A percentile compares a stretch with the other conserved stretches of the same genome.
phyloP scores from a whole-genome alignment of 202 grass and related monocot genomes.

The Dendrocalamus latiflorus region DNA sequence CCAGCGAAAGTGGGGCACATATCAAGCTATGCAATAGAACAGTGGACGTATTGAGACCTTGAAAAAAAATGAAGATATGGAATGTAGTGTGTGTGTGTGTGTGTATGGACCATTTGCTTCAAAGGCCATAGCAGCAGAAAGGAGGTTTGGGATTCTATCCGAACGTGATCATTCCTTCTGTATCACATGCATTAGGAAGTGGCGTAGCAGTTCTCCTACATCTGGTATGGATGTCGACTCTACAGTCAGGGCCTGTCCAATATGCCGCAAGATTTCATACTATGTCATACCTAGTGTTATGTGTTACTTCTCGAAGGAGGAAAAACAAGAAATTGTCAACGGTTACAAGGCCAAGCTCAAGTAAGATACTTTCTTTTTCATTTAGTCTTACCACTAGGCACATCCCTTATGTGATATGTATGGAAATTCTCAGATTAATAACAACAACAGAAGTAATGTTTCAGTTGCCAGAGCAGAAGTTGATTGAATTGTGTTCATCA shows the following conservation, averaged over 20 bases:
- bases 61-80: conserved; percentile 67
- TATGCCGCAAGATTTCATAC: no score
- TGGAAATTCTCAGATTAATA: not conserved
- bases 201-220: conserved; percentile 71
- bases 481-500: conserved; percentile 3
- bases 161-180: conserved; percentile 93
- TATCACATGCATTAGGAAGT: conserved; percentile 84
- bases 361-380: conserved; percentile 43
- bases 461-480: not conserved
- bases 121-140: conserved; percentile 57
- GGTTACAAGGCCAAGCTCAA: conserved; percentile 84
- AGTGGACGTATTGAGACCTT: conserved; percentile 52
- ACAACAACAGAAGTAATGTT: not conserved
- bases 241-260: conserved; percentile 73
- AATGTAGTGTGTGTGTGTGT: no score
- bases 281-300: conserved; percentile 74
- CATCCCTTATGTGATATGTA: not conserved
- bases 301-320: conserved; percentile 79
- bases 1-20: conserved; percentile 50
- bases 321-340: conserved; percentile 75
- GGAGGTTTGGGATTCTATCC: conserved; percentile 78
- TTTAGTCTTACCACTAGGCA: not conserved
- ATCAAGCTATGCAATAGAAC: conserved; percentile 57
- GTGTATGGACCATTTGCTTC: conserved; percentile 72
- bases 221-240: conserved; percentile 76